A percentile compares a stretch with the other conserved stretches of the same genome.
phyloP scores from a whole-genome alignment of 2,329 filamentous ascomycete species.

The Reticulascus tulasneorum region DNA sequence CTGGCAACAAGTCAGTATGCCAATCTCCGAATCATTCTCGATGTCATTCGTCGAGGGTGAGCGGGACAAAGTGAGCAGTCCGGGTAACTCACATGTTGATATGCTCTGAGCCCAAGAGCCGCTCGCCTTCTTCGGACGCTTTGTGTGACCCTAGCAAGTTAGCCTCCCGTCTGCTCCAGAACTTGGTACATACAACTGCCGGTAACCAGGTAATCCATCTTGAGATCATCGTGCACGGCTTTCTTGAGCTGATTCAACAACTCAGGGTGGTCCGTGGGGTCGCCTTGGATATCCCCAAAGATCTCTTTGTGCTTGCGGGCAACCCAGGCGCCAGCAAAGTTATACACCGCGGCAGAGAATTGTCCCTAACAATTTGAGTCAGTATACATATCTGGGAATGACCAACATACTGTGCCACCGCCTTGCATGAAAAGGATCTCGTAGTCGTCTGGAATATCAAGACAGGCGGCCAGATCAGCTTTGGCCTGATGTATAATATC shows the following conservation, averaged over 20 bases:
- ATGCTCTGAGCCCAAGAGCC: constrained; percentile 71
- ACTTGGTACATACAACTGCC: constrained; percentile 85
- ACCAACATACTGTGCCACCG: no score
- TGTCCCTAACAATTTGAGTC: constrained; percentile 62
- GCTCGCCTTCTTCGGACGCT: constrained; percentile 75
- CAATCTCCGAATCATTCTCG: no score
- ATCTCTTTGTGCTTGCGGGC: constrained; percentile 60
- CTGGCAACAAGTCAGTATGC: no score
- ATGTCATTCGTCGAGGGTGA: no score
- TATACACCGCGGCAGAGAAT: constrained; percentile 81
- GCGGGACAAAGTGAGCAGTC: no score
- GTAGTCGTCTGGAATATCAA: constrained; percentile 82
- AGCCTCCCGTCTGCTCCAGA: no score
- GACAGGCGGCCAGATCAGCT: constrained; percentile 64
- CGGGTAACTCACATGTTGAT: no score
- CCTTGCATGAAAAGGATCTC: constrained; percentile 86
- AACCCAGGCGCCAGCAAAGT: constrained; percentile 81
- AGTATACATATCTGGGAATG: not conserved
- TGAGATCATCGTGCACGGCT: constrained; percentile 66
- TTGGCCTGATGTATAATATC: constrained; percentile 78
- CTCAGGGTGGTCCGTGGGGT: constrained; percentile 43
- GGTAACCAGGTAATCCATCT: constrained; percentile 86
- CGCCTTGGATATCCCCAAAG: constrained; percentile 47
- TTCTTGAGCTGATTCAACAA: constrained; percentile 57
- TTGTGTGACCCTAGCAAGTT: no score